phyloP scores from a whole-genome alignment of 2,329 filamentous ascomycete species.

The Alternaria brassicicola region DNA sequence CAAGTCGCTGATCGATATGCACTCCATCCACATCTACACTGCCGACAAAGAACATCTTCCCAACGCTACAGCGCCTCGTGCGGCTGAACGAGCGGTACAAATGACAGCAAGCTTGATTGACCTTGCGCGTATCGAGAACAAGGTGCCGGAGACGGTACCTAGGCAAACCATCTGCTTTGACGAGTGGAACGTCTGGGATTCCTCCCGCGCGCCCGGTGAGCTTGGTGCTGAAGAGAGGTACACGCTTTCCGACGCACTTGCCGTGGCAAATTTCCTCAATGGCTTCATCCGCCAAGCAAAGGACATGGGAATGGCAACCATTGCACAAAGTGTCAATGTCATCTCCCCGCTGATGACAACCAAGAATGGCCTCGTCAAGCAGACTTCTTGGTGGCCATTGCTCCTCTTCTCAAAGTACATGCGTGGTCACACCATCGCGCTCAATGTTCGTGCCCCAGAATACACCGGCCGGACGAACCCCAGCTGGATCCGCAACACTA shows the following conservation, averaged over 20 bases:
- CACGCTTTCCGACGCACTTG: conserved; percentile 75
- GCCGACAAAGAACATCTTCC: conserved; percentile 56
- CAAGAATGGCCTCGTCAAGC: conserved; percentile 66
- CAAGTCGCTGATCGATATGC: conserved; percentile 71
- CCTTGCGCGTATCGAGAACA: conserved; percentile 73
- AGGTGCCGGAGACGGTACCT: conserved; percentile 63
- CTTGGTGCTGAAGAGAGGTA: conserved; percentile 73
- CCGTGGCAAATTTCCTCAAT: conserved; percentile 77
- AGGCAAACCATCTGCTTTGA: conserved; percentile 78
- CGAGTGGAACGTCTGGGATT: conserved; percentile 86
- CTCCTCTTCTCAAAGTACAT: conserved; percentile 73
- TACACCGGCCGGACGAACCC: conserved; percentile 73
- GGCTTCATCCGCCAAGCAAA: conserved; percentile 75
- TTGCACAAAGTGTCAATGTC: conserved; percentile 79
- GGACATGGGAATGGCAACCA: conserved; percentile 77
- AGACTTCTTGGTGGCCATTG: conserved; percentile 78
- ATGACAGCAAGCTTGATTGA: conserved; percentile 73
- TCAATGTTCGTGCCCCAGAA: conserved; percentile 66
- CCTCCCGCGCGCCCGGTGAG: conserved; percentile 71
- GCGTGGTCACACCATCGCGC: conserved; percentile 71
- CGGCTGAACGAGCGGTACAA: conserved; percentile 75
- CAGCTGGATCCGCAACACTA: conserved; percentile 66
- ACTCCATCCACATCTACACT: conserved; percentile 81
- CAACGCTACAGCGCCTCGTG: conserved; percentile 63
- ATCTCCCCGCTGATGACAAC: conserved; percentile 78